A percentile compares a stretch with the other conserved stretches of the same genome.
phyloP scores from a whole-genome alignment of 2,329 filamentous ascomycete species.

The Sarocladium oryzae region DNA sequence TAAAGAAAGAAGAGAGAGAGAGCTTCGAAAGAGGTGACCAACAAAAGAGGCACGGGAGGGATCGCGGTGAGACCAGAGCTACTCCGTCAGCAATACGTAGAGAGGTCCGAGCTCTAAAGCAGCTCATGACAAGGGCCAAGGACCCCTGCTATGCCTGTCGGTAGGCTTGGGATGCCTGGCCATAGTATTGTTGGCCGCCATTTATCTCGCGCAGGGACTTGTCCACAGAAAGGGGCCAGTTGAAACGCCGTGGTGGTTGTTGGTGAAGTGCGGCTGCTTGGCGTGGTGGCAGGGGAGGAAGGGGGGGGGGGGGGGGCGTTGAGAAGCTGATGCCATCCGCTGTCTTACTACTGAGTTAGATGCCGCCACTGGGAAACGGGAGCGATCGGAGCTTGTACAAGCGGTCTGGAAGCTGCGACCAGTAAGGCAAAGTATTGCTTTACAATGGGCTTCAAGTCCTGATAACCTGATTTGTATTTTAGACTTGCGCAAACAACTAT shows the following conservation, averaged over 20 bases:
- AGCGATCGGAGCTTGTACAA: too few species aligned
- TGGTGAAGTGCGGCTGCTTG: slow-evolving; percentile 3
- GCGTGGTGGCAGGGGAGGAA: background rate
- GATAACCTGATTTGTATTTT: too few species aligned
- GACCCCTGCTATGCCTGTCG: background rate
- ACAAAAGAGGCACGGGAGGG: slow-evolving; percentile 6
- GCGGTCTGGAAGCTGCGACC: too few species aligned
- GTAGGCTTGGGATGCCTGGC: background rate
- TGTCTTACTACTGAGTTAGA: too few species aligned
- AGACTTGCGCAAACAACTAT: too few species aligned
- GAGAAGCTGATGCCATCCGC: too few species aligned
- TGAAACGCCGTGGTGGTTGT: slow-evolving; percentile 3
- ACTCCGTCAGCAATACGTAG: too few species aligned
- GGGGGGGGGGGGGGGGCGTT: background rate
- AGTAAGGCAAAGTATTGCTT: too few species aligned
- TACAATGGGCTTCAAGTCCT: too few species aligned
- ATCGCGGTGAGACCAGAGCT: too few species aligned
- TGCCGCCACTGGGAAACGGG: too few species aligned
- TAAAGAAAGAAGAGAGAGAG: background rate
- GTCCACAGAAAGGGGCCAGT: background rate
- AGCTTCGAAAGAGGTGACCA: background rate
- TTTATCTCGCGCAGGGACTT: slow-evolving; percentile 5
- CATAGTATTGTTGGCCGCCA: background rate
- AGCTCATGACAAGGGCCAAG: background rate
- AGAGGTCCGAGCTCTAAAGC: slow-evolving; percentile 14